Percentiles rank a stretch among this genome's conserved stretches.
Evolutionary conservation across 495 filamentous ascomycete genomes (phyloP).

Genomic region (Letharia columbiana): DNA sequence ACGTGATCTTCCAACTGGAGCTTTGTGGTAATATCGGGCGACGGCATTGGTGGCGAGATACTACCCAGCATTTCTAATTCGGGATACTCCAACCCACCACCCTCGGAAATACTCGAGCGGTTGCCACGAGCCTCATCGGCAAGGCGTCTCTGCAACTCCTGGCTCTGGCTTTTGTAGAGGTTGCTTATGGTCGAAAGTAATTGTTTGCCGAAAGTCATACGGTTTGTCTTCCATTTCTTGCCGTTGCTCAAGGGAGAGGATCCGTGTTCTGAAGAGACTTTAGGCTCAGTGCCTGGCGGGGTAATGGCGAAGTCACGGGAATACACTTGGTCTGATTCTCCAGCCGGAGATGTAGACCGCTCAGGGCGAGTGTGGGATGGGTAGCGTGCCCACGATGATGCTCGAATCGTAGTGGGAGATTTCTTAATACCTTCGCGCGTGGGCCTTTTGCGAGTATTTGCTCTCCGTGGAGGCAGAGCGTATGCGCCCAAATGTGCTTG

Average conservation of each 20-base stretch:
- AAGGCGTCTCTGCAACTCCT: slow-evolving; percentile 13
- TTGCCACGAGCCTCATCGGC: slow-evolving; percentile 18
- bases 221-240: background rate
- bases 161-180: slow-evolving; percentile 23
- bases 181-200: slow-evolving; percentile 15
- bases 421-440: slow-evolving; percentile 5
- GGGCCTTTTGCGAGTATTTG: slow-evolving; percentile 5
- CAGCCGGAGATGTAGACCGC: slow-evolving; percentile 17
- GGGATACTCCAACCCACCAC: slow-evolving; percentile 20
- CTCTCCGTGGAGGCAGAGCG: slow-evolving; percentile 5
- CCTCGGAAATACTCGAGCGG: slow-evolving; percentile 20
- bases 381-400: slow-evolving; percentile 21
- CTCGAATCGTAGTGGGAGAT: slow-evolving; percentile 12
- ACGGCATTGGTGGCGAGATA: slow-evolving; percentile 9
- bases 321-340: slow-evolving; percentile 18
- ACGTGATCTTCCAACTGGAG: slow-evolving; percentile 2
- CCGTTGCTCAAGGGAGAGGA: slow-evolving; percentile 16
- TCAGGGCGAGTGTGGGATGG: slow-evolving; percentile 20
- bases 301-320: slow-evolving; percentile 19
- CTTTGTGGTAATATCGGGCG: slow-evolving; percentile 9
- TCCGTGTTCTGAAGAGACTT: background rate
- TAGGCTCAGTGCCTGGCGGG: background rate
- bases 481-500: slow-evolving; percentile 17
- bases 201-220: slow-evolving; percentile 4
- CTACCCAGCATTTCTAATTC: slow-evolving; percentile 21